Evolutionary conservation across 352 stramenopile species (phyloP), one percentile per base, ranked within the genome.

Genomic region (Phytopythium chamaehyphon): DNA sequence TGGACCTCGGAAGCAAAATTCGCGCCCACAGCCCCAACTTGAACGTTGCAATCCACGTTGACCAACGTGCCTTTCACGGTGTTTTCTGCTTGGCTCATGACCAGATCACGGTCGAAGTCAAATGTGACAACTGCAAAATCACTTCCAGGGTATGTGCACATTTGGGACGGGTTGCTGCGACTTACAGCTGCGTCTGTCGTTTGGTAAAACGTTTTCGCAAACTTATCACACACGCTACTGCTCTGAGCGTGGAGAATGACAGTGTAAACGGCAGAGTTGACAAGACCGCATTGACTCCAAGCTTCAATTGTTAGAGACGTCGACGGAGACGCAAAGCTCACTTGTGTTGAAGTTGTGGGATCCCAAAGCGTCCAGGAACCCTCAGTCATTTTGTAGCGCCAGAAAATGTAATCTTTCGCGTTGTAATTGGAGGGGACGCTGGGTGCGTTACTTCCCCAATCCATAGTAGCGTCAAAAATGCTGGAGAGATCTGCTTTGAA

Each of bases 231-330:
- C 14, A 51, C 26, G 52, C 24, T n/a, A 16, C 51, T 38, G 40
- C 59, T 73, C 50, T 72, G 61, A 39, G 61, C 40, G 38, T 74
- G 71, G 21, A 83, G 47, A 48, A 67, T 61, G 10, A 83, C 54
- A n/a, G 14, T 64, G 40, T 36, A 83, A 82, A 3, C 42, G 14
- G 47, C 49, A 51, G 22, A 43, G 36, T 21, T 48, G 46, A 21
- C 18, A 11, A 65, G 71, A 26, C 76, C 76, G 40, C 59, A 71
- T 11, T 74, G 60, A 10, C 72, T 78, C 73, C 71, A 87, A 6
- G 73, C 76, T 48, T 87, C 63, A 22, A 87, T 22, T 12, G 42
- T 63, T 40, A 86, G 59, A 21, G 62, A 64, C 5, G 64, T 73
- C 33, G 61, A 49, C 2, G 64, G 16, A 3, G 43, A 38, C 11